Conservation (phyloP, 2,329 filamentous ascomycete species). For the Pseudocercospora eumusae region DNA sequence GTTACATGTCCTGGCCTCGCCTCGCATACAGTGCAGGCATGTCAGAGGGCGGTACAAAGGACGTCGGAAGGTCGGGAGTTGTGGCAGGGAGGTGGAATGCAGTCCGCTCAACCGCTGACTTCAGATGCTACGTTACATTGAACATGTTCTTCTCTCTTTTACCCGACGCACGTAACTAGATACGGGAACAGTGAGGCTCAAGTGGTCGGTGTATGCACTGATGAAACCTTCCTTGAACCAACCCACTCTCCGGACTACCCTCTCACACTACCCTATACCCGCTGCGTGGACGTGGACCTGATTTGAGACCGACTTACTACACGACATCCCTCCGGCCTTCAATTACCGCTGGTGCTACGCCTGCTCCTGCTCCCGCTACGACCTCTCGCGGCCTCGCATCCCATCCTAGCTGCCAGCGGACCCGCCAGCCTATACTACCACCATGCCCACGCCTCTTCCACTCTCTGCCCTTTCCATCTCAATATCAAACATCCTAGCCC, state of each 20-base stretch:
- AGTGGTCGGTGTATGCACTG: constrained; percentile 21
- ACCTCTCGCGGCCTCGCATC: constrained; percentile 17
- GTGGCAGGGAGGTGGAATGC: neutral
- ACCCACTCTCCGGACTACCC: constrained; percentile 3
- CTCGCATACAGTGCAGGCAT: constrained; percentile 8
- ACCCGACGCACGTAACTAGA: no score
- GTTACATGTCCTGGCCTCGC: neutral
- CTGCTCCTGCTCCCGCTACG: constrained; percentile 15
- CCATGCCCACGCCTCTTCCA: constrained; percentile 20
- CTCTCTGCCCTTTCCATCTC: constrained; percentile 18
- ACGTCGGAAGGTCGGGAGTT: neutral
- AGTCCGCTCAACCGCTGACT: neutral
- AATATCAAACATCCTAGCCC: constrained; percentile 23
- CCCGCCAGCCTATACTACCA: constrained; percentile 17
- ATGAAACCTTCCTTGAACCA: constrained; percentile 25
- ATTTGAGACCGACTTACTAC: constrained; percentile 5
- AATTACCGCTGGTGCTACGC: constrained; percentile 3
- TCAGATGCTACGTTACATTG: constrained; percentile 14
- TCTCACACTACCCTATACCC: constrained; percentile 7
- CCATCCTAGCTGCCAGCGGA: constrained; percentile 5
- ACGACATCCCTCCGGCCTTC: constrained; percentile 9
- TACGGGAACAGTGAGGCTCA: no score
- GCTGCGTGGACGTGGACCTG: neutral
- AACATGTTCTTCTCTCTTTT: neutral
- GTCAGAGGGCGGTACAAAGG: neutral